These are phyloP conservation scores for Kockiozyma suomiensis DNA, from an alignment of 805 yeast genomes.

Conservation along the genomic window DNA sequence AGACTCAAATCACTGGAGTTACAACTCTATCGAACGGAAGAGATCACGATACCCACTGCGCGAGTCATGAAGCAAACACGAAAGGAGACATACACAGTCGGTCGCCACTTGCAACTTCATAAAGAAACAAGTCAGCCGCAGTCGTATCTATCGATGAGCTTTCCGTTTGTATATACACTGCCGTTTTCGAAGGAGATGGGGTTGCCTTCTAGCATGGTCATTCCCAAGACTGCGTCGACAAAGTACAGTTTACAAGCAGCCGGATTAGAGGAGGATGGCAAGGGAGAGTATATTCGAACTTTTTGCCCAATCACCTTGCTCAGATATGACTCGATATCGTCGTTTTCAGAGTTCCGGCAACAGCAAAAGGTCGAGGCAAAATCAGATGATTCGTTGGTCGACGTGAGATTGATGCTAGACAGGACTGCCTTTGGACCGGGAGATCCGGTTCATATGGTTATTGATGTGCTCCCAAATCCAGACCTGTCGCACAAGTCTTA, in stretches of 20 bases:
- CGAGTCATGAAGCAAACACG: conserved; percentile 34
- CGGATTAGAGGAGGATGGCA: conserved; percentile 18
- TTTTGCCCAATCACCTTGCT: conserved; percentile 42
- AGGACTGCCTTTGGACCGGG: conserved; percentile 47
- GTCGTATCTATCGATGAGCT: conserved; percentile 40
- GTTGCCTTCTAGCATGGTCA: conserved; percentile 43
- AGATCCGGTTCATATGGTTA: conserved; percentile 40
- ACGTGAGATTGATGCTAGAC: conserved; percentile 42
- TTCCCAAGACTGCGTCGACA: conserved; percentile 33
- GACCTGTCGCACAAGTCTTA: conserved; percentile 44
- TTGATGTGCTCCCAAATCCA: conserved; percentile 43
- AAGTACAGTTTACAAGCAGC: conserved; percentile 44
- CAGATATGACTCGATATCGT: conserved; percentile 46
- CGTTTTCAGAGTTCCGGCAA: conserved; percentile 43
- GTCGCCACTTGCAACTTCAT: conserved; percentile 39
- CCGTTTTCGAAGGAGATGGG: conserved; percentile 41
- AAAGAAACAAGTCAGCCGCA: conserved; percentile 31
- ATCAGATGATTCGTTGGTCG: conserved; percentile 44
- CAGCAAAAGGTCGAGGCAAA: conserved; percentile 37
- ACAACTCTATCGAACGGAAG: conserved; percentile 47
- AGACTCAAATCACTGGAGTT: conserved; percentile 40
- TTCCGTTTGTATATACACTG: conserved; percentile 44
- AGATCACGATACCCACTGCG: conserved; percentile 32
- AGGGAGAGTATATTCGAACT: neutral
- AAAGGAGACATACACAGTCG: conserved; percentile 45